These are phyloP conservation scores for Triangularia setosa DNA, from an alignment of 2,329 filamentous ascomycete species.

Conservation along the genomic window DNA sequence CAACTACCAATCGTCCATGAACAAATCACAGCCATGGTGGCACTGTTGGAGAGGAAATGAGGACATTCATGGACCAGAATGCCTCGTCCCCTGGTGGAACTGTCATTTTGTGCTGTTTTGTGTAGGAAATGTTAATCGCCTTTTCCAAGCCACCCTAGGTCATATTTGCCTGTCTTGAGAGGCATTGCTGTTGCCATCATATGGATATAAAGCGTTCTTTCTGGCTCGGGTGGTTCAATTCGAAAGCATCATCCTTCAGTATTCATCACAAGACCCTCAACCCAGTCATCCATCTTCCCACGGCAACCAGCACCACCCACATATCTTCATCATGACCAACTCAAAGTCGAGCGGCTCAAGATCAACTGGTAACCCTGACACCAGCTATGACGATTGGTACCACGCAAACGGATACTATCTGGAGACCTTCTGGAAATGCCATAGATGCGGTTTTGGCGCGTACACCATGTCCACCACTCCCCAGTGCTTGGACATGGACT, in stretches of 20 bases:
- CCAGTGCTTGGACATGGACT: neutral
- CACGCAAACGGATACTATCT: neutral
- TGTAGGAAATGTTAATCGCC: neutral
- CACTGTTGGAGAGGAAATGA: constrained; percentile 1
- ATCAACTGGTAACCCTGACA: neutral
- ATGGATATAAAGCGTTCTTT: neutral
- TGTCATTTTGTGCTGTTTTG: neutral
- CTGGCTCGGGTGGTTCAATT: neutral
- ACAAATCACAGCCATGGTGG: neutral
- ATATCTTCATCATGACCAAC: neutral
- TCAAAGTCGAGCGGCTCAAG: neutral
- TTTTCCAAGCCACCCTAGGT: neutral
- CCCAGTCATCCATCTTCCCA: neutral
- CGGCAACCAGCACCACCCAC: neutral
- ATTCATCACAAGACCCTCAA: neutral
- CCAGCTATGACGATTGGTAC: no score
- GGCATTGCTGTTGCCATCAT: neutral
- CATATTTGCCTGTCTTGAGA: neutral
- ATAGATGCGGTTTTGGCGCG: neutral
- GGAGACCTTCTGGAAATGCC: neutral
- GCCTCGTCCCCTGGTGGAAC: neutral
- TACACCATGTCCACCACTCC: neutral
- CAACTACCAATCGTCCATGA: neutral
- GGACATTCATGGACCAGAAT: neutral
- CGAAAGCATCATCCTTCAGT: neutral